Conservation (phyloP, 2,329 filamentous ascomycete genomes). For the Thermomyces lanuginosus region DNA sequence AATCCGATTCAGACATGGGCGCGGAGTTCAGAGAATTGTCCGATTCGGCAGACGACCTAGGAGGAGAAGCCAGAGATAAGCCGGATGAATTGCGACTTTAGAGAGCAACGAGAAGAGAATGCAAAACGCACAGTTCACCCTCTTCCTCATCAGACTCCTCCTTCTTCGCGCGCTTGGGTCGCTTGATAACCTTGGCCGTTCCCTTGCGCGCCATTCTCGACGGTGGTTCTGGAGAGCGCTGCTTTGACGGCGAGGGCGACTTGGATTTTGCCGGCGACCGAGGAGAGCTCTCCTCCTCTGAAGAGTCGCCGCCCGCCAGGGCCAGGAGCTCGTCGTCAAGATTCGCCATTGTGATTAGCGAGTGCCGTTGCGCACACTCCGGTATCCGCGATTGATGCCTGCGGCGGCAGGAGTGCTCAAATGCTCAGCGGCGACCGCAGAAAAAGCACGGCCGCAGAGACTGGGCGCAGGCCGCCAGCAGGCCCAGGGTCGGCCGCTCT, state of each 20-base stretch:
- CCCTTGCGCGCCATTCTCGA: conserved; percentile 33
- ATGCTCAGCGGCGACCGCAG: no score
- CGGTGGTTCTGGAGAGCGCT: conserved; percentile 26
- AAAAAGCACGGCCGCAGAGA: no score
- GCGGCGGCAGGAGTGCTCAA: no score
- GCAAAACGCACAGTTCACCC: conserved; percentile 58
- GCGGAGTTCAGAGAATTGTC: conserved; percentile 64
- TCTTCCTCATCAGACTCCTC: conserved; percentile 57
- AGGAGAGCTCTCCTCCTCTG: conserved; percentile 37
- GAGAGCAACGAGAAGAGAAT: conserved; percentile 5
- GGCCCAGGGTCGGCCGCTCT: no score
- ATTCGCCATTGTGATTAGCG: conserved; percentile 43
- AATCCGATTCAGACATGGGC: conserved; percentile 77
- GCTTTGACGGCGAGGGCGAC: conserved; percentile 33
- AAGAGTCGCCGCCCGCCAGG: conserved; percentile 61
- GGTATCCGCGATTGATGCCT: no score
- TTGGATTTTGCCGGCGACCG: conserved; percentile 36
- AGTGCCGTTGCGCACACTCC: conserved; percentile 1
- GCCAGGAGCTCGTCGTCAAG: conserved; percentile 88
- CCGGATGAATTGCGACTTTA: conserved; percentile 1
- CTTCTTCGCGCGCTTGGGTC: conserved; percentile 34
- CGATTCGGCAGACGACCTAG: conserved; percentile 52
- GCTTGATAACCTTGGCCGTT: conserved; percentile 21
- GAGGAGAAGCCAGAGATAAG: conserved; percentile 4
- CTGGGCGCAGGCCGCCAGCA: no score